Conservation (phyloP, 176 grass and related monocot species). For the Dactylis glomerata region DNA sequence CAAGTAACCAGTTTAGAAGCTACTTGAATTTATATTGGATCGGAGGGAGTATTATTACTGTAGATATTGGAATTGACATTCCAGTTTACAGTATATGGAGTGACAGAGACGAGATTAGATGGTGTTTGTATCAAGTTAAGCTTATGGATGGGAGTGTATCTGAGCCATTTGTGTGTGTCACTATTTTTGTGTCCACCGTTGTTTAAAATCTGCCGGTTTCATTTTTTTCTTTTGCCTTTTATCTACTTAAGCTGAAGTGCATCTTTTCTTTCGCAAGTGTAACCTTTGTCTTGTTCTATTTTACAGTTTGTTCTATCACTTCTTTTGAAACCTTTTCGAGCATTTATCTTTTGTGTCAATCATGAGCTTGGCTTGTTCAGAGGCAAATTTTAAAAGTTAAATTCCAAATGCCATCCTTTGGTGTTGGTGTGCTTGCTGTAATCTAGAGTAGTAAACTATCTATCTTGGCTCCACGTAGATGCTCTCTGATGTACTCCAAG, state of each 20-base stretch:
- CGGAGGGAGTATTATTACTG: neutral
- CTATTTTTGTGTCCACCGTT: neutral
- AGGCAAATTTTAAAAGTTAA: neutral
- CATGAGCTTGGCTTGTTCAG: neutral
- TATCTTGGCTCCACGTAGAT: neutral
- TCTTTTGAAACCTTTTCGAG: neutral
- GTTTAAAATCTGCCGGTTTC: neutral
- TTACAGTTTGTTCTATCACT: neutral
- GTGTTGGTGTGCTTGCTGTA: neutral
- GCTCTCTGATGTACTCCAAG: neutral
- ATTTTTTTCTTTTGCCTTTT: no score
- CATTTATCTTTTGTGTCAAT: neutral
- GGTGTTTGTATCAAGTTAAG: neutral
- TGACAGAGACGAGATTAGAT: neutral
- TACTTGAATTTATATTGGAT: neutral
- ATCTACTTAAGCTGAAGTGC: no score
- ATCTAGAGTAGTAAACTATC: neutral
- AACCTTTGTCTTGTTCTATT: neutral
- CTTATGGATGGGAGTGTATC: neutral
- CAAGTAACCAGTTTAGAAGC: neutral
- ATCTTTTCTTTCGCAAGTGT: neutral
- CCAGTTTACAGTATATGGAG: neutral
- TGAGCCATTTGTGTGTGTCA: neutral
- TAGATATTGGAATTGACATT: neutral
- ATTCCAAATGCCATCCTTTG: neutral